These are phyloP conservation scores for Russula vinacea DNA, from an alignment of 768 basidiomycete genomes.

Conservation along the genomic window DNA sequence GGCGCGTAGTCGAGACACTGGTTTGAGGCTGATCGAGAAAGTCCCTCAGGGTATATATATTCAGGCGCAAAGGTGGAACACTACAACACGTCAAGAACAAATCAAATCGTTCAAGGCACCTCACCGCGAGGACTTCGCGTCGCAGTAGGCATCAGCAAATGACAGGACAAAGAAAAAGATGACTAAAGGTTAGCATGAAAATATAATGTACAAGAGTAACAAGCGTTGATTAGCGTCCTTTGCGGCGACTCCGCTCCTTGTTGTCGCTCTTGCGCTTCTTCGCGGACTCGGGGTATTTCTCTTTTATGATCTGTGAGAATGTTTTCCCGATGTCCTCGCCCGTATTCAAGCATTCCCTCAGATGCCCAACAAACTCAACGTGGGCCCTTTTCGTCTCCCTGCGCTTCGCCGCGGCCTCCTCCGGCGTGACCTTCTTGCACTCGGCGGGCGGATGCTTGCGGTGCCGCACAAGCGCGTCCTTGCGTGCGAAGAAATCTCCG, in stretches of 20 bases:
- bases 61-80: not conserved
- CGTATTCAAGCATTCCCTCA: not conserved
- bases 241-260: not conserved
- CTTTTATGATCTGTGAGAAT: not conserved
- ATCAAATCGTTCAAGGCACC: not conserved
- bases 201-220: not conserved
- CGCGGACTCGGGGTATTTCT: not conserved
- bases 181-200: not conserved
- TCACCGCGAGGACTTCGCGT: not conserved
- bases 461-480: not conserved
- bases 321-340: not conserved
- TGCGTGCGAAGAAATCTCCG: constrained; percentile 8
- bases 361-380: not conserved
- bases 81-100: not conserved
- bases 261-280: not conserved
- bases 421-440: not conserved
- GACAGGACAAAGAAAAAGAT: not conserved
- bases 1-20: not conserved
- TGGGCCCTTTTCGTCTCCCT: not conserved
- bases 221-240: not conserved
- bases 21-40: not conserved
- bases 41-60: not conserved
- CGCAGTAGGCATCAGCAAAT: not conserved
- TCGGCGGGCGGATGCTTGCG: not conserved
- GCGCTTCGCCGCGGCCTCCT: not conserved